These are phyloP conservation scores for Hypoxylon sp. DNA, from an alignment of 2,329 filamentous ascomycete species.

Conservation along the genomic window DNA sequence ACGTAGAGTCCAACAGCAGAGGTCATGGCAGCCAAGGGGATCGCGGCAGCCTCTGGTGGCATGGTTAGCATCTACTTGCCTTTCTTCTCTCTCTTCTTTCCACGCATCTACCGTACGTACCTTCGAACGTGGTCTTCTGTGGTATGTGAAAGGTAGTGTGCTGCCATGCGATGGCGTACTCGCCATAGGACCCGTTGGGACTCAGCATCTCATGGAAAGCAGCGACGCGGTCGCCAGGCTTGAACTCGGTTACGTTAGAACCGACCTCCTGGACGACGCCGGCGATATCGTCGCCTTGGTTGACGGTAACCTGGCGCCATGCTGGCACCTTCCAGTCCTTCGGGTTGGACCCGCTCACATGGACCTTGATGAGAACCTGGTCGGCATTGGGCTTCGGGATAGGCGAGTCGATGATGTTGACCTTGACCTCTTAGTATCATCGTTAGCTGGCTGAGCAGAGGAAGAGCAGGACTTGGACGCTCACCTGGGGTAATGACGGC, in stretches of 20 bases:
- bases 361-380: conserved; percentile 53
- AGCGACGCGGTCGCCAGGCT: conserved; percentile 56
- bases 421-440: conserved; percentile 37
- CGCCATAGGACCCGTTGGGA: conserved; percentile 63
- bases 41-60: conserved; percentile 60
- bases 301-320: conserved; percentile 41
- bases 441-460: neutral
- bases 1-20: conserved; percentile 60
- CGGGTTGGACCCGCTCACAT: conserved; percentile 55
- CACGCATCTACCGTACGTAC: conserved; percentile 41
- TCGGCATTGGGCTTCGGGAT: conserved; percentile 50
- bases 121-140: conserved; percentile 57
- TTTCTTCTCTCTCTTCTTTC: neutral
- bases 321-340: conserved; percentile 56
- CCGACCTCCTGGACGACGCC: conserved; percentile 64
- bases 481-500: conserved; percentile 37
- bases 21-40: conserved; percentile 64
- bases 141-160: conserved; percentile 66
- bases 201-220: conserved; percentile 61
- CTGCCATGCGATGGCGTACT: conserved; percentile 65
- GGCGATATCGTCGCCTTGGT: conserved; percentile 64
- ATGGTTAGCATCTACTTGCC: conserved; percentile 8
- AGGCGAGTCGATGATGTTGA: conserved; percentile 51
- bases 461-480: neutral
- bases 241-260: conserved; percentile 63